phyloP scores from a whole-genome alignment of 805 yeast genomes.

The Saccharomycopsis fibuligera region DNA sequence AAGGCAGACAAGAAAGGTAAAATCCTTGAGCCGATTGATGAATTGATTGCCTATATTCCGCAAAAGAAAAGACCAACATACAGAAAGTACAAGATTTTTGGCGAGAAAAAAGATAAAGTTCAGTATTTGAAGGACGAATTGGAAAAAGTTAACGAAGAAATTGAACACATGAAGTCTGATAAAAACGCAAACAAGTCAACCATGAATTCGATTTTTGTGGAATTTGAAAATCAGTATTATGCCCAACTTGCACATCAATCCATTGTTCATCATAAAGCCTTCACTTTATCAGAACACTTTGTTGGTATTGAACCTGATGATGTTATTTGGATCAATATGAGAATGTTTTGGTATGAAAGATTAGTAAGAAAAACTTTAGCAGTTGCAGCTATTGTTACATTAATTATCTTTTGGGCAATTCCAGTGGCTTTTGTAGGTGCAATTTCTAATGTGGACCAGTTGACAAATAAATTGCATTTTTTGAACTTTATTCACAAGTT shows the following conservation, averaged over 20 bases:
- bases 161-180: constrained; percentile 49
- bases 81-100: constrained; percentile 37
- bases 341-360: constrained; percentile 78
- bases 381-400: constrained; percentile 44
- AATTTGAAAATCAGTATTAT: constrained; percentile 66
- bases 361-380: constrained; percentile 49
- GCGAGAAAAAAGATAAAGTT: constrained; percentile 60
- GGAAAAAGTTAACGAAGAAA: constrained; percentile 52
- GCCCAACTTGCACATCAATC: constrained; percentile 71
- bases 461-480: constrained; percentile 51
- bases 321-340: constrained; percentile 64
- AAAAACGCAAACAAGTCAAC: constrained; percentile 37
- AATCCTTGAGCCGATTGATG: constrained; percentile 37
- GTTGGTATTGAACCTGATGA: constrained; percentile 61
- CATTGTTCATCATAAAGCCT: constrained; percentile 56
- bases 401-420: constrained; percentile 63
- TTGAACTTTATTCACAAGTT: constrained; percentile 50
- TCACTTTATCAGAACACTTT: constrained; percentile 52
- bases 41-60: constrained; percentile 54
- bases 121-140: constrained; percentile 49
- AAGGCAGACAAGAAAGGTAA: constrained; percentile 65
- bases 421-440: constrained; percentile 78
- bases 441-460: constrained; percentile 58
- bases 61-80: constrained; percentile 62
- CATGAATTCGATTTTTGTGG: constrained; percentile 77